Percentiles rank a stretch among this genome's conserved stretches.
Conservation (phyloP, 2,329 filamentous ascomycete genomes). For the Peltaster fructicola region DNA sequence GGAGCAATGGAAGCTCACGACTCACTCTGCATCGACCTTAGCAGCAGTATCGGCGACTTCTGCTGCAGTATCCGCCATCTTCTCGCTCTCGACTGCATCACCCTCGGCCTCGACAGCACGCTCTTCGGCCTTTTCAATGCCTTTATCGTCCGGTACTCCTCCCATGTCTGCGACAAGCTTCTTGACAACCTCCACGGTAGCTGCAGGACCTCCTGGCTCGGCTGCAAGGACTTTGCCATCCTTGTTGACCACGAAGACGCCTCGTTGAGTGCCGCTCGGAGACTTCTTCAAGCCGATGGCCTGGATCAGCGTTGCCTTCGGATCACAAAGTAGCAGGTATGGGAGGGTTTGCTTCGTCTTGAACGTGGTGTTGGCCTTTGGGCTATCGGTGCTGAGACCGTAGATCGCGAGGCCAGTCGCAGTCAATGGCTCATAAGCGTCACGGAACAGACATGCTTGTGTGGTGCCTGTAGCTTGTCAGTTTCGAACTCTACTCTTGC, state of each 20-base stretch:
- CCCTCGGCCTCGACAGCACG: slow-evolving; percentile 10
- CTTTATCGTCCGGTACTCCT: slow-evolving; percentile 13
- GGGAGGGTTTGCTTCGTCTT: slow-evolving; percentile 78
- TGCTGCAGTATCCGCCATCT: slow-evolving; percentile 22
- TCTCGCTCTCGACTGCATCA: slow-evolving; percentile 16
- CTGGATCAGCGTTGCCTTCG: slow-evolving; percentile 51
- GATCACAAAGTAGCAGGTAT: slow-evolving; percentile 78
- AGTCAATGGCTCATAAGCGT: slow-evolving; percentile 60
- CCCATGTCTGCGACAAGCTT: slow-evolving; percentile 41
- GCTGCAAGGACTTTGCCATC: slow-evolving; percentile 60
- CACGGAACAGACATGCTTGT: slow-evolving; percentile 86
- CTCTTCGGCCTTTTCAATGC: slow-evolving; percentile 19
- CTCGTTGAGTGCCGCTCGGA: slow-evolving; percentile 63
- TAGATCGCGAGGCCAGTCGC: slow-evolving; percentile 70
- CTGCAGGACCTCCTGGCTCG: slow-evolving; percentile 58
- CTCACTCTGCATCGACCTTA: slow-evolving; percentile 13
- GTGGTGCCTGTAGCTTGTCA: slow-evolving; percentile 49
- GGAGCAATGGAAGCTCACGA: too few relatives aligned
- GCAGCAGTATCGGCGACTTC: slow-evolving; percentile 30
- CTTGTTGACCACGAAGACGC: slow-evolving; percentile 59
- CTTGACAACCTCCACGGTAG: slow-evolving; percentile 60
- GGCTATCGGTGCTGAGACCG: slow-evolving; percentile 71
- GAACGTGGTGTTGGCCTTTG: slow-evolving; percentile 86
- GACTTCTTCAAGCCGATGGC: slow-evolving; percentile 83
- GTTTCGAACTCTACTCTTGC: slow-evolving; percentile 1